These are phyloP conservation scores for Nannizziopsis arthrosporioides DNA, from an alignment of 2,329 filamentous ascomycete species.

Conservation along the genomic window DNA sequence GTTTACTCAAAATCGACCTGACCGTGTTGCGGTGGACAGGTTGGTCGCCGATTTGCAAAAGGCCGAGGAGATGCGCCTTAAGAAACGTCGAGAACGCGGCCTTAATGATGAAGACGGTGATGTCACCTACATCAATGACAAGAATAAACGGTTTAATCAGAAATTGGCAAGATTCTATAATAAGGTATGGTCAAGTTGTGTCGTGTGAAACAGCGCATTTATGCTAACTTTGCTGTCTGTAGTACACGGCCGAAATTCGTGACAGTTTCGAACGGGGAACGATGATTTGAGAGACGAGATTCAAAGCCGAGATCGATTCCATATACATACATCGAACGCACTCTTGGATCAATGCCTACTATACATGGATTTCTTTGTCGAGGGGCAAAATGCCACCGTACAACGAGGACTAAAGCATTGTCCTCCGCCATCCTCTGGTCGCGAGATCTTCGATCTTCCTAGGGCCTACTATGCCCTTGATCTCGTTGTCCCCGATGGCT, in stretches of 20 bases:
- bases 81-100: constrained; percentile 72
- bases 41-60: constrained; percentile 76
- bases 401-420: constrained; percentile 56
- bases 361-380: constrained; percentile 6
- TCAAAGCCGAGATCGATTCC: constrained; percentile 8
- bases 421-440: constrained; percentile 73
- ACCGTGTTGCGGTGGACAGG: constrained; percentile 74
- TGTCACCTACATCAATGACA: constrained; percentile 98
- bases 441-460: constrained; percentile 71
- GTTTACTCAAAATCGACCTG: constrained; percentile 75
- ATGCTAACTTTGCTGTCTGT: constrained; percentile 10
- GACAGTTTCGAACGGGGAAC: constrained; percentile 97
- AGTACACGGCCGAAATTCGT: constrained; percentile 88
- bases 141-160: constrained; percentile 99
- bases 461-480: constrained; percentile 66
- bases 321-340: neutral
- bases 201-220: neutral
- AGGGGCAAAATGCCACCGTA: neutral
- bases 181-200: constrained; percentile 44
- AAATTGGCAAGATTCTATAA: constrained; percentile 95
- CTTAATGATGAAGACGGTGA: constrained; percentile 76
- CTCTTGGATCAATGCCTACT: constrained; percentile 9
- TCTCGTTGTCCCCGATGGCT: constrained; percentile 60
- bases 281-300: constrained; percentile 61
- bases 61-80: constrained; percentile 74